Base-by-base conservation (phyloP, 2,329 filamentous ascomycete genomes). In the Thelonectria olida region DNA sequence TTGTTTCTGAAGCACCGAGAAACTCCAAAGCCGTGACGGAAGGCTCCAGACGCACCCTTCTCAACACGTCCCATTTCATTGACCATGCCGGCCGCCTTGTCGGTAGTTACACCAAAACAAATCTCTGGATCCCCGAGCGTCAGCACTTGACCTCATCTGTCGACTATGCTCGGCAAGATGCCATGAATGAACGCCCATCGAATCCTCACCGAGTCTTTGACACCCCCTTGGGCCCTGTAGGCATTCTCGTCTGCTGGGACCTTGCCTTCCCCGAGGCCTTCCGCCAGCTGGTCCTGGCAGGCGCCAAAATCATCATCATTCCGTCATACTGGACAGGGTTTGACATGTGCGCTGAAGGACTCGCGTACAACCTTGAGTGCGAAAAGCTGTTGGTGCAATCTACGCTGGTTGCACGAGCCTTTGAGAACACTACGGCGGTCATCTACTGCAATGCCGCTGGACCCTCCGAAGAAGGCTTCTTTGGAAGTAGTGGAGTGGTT, bases 251-350 rank as follows among this genome's bases (percentile, higher is more conserved):
- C 15, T 94, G 91, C 80, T 94, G 91, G 91, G 91, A 94, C 71
- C 76, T 93, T 4, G 90, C 90, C 1, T 93, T 93, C 65, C 91
- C 91, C 1, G 91, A 94, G 75, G 90, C 90, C 0, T 93, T 92
- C 73, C 81, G 91, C 7, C 88, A 90, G 70, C 82, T 94, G 58
- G 86, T 92, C 23, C 80, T 84, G 0, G 82, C 88, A 45, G 91
- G 90, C 2, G 90, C 90, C 1, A 86, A 91, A 68, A 79, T 92
- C 15, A 85, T 94, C 64, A 84, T 93, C 58, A 82, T 92, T 2
- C 91, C 91, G 0, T 87, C 88, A 0, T 93, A 89, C 74, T 93
- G 91, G 89, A 82, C 77, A 50, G 73, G 83, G 52, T 75, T 75
- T 22, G 84, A 87, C 58, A 79, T 81, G 49, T 80, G 77, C 13